These are phyloP conservation scores for Saccharomycopsis capsularis DNA, from an alignment of 805 yeast genomes.

Conservation along the genomic window DNA sequence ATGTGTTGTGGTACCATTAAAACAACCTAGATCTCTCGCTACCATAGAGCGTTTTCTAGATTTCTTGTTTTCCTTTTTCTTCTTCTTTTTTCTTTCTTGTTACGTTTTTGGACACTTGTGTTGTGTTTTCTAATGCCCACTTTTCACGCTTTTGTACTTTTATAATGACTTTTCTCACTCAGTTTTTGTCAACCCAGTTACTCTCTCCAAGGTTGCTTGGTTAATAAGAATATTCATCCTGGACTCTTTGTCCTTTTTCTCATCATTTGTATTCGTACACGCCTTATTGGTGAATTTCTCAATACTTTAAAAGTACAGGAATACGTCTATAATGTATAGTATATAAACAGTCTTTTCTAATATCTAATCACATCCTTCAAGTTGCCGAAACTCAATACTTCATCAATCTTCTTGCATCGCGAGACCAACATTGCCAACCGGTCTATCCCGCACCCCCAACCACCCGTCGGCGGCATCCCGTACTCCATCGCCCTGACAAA, in stretches of 20 bases:
- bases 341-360: too few species aligned
- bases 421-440: conserved; percentile 81
- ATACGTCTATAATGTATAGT: too few species aligned
- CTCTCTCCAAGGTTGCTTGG: background rate
- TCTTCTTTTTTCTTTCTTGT: background rate
- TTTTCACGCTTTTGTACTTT: background rate
- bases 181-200: background rate
- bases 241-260: background rate
- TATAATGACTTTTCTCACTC: too few species aligned
- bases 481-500: conserved; percentile 77
- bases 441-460: conserved; percentile 99
- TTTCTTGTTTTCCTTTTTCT: background rate
- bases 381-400: conserved; percentile 69
- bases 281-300: too few species aligned
- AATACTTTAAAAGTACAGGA: too few species aligned
- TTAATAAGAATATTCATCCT: background rate
- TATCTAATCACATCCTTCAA: conserved; percentile 63
- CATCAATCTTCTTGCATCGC: conserved; percentile 59
- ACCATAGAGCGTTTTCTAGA: too few species aligned
- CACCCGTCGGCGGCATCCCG: conserved; percentile 98
- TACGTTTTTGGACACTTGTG: background rate
- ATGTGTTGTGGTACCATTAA: too few species aligned
- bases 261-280: too few species aligned
- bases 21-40: too few species aligned
- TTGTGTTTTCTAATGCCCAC: background rate